These are phyloP conservation scores for Pseudodiploospora longispora DNA, from an alignment of 2,329 filamentous ascomycete species.

Conservation along the genomic window DNA sequence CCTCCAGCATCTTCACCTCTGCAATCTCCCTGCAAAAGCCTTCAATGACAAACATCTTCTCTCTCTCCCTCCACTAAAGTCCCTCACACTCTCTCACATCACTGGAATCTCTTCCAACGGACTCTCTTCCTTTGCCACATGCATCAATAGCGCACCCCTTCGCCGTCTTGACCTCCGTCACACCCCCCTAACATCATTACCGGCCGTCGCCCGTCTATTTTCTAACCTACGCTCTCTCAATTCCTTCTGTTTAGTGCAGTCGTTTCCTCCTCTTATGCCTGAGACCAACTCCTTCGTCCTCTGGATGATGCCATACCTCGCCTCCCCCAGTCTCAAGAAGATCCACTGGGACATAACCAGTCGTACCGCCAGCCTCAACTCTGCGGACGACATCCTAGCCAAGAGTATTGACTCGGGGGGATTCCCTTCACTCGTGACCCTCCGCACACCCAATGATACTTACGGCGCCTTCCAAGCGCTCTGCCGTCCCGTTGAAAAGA, in stretches of 20 bases:
- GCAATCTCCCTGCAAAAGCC: conserved; percentile 44
- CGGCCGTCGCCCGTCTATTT: conserved; percentile 50
- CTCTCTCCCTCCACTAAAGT: conserved; percentile 45
- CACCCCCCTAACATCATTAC: conserved; percentile 46
- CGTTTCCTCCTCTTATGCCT: conserved; percentile 45
- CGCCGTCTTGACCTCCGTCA: conserved; percentile 47
- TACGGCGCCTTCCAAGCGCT: conserved; percentile 61
- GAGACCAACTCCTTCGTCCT: conserved; percentile 44
- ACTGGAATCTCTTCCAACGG: conserved; percentile 48
- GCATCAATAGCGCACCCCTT: conserved; percentile 36
- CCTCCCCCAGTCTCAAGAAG: conserved; percentile 41
- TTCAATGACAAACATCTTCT: conserved; percentile 51
- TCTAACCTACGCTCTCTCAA: conserved; percentile 43
- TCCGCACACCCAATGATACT: conserved; percentile 61
- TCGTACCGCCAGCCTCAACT: conserved; percentile 32
- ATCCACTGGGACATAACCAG: conserved; percentile 60
- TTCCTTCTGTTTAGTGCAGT: conserved; percentile 47
- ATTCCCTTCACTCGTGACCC: conserved; percentile 51
- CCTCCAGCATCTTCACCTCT: conserved; percentile 52
- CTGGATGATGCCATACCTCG: conserved; percentile 57
- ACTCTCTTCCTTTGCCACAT: conserved; percentile 48
- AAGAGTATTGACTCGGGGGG: conserved; percentile 51
- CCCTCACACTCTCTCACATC: conserved; percentile 47
- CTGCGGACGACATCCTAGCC: conserved; percentile 55
- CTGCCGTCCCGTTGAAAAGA: conserved; percentile 53